A percentile compares a stretch with the other conserved stretches of the same genome.
phyloP scores from a whole-genome alignment of 257 asterid species.

The Henckelia pumila region DNA sequence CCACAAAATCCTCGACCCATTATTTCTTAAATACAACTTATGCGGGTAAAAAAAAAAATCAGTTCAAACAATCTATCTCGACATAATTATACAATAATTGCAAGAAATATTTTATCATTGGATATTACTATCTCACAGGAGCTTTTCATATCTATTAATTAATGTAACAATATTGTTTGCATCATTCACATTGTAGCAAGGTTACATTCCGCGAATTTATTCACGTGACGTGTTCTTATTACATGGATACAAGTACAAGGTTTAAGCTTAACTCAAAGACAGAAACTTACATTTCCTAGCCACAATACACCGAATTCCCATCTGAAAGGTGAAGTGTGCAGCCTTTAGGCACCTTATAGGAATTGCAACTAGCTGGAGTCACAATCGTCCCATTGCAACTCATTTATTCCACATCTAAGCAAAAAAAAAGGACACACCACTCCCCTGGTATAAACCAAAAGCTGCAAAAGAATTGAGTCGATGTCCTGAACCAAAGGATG shows the following conservation, averaged over 20 bases:
- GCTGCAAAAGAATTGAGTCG: conserved; percentile 23
- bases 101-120: too few species aligned
- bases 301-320: conserved; percentile 20
- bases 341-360: conserved; percentile 26
- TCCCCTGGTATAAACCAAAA: background rate
- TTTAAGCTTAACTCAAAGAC: background rate
- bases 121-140: too few species aligned
- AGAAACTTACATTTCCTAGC: background rate
- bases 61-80: too few species aligned
- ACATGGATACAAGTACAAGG: background rate
- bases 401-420: conserved; percentile 5
- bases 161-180: too few species aligned
- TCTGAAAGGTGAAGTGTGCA: conserved; percentile 32
- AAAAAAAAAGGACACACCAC: background rate
- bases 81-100: too few species aligned
- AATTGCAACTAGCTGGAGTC: conserved; percentile 18
- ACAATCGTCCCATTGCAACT: conserved; percentile 3
- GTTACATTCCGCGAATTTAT: too few species aligned
- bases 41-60: too few species aligned
- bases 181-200: too few species aligned
- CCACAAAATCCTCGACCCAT: too few species aligned
- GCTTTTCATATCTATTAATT: too few species aligned
- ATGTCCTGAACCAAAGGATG: conserved; percentile 20
- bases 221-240: too few species aligned
- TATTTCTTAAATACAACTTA: too few species aligned